Percentiles rank a stretch among this genome's conserved stretches.
These are phyloP conservation scores for Pythium plurisporium DNA, from an alignment of 352 stramenopile species.

Conservation along the genomic window DNA sequence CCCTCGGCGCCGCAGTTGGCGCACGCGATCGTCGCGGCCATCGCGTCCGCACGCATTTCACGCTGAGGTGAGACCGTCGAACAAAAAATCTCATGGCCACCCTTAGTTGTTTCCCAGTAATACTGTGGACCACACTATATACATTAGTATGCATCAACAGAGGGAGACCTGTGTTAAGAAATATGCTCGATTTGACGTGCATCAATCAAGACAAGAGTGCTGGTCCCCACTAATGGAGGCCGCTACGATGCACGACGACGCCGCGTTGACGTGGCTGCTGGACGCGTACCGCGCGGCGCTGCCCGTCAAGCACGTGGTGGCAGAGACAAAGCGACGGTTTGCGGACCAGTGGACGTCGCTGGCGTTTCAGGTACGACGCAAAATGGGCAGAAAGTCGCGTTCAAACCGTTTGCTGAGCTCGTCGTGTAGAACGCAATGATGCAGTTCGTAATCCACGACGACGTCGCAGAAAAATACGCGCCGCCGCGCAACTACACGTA, in stretches of 20 bases:
- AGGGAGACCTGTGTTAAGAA: neutral
- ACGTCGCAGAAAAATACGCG: slow-evolving; percentile 52
- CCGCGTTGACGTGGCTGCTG: slow-evolving; percentile 34
- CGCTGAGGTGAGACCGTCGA: neutral
- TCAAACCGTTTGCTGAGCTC: neutral
- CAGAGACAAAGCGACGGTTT: slow-evolving; percentile 31
- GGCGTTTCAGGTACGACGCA: slow-evolving; percentile 46
- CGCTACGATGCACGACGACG: neutral
- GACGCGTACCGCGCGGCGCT: slow-evolving; percentile 66
- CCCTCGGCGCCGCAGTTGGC: slow-evolving; percentile 68
- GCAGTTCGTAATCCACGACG: slow-evolving; percentile 44
- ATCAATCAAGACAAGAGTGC: neutral
- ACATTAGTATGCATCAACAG: neutral
- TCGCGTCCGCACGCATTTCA: neutral
- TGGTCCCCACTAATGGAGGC: neutral
- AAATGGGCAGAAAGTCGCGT: neutral
- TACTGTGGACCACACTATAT: slow-evolving; percentile 5
- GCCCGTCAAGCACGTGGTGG: slow-evolving; percentile 40
- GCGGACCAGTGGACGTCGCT: slow-evolving; percentile 38
- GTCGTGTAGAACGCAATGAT: slow-evolving; percentile 45
- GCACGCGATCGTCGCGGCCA: slow-evolving; percentile 49
- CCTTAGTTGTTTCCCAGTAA: too few species aligned
- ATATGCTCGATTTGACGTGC: neutral
- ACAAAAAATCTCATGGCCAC: too few species aligned
- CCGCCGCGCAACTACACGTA: slow-evolving; percentile 61